These are phyloP conservation scores for Hyphodiscus hymeniophilus DNA, from an alignment of 495 filamentous ascomycete species.

Conservation along the genomic window DNA sequence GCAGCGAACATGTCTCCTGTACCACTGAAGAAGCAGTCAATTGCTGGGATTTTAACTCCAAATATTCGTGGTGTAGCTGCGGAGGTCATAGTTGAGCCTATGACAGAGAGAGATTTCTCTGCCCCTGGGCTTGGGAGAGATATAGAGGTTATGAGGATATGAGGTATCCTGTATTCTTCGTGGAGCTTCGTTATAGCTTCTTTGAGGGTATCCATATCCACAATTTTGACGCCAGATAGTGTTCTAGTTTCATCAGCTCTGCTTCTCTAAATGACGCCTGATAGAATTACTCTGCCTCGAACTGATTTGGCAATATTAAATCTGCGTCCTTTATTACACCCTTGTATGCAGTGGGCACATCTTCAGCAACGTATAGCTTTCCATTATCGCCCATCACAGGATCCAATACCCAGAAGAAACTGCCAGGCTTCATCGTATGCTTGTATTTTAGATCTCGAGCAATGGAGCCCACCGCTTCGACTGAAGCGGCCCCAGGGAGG, in stretches of 20 bases:
- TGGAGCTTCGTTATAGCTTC: conserved; percentile 73
- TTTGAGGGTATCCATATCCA: conserved; percentile 60
- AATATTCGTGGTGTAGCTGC: conserved; percentile 31
- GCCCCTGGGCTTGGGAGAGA: conserved; percentile 32
- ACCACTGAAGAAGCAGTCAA: conserved; percentile 89
- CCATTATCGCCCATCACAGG: conserved; percentile 98
- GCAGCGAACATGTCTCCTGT: conserved; percentile 99
- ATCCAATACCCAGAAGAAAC: conserved; percentile 96
- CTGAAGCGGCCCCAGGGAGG: conserved; percentile 72
- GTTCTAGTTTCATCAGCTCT: conserved; percentile 40
- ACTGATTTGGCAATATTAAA: conserved; percentile 91
- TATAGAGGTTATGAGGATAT: conserved; percentile 89
- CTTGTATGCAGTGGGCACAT: conserved; percentile 88
- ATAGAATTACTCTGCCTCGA: conserved; percentile 77
- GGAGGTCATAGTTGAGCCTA: conserved; percentile 56
- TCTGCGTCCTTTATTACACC: conserved; percentile 71
- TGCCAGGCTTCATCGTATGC: conserved; percentile 53
- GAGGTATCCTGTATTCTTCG: conserved; percentile 66
- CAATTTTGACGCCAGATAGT: conserved; percentile 75
- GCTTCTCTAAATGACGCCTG: background rate
- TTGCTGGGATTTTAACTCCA: conserved; percentile 72
- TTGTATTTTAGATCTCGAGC: conserved; percentile 68
- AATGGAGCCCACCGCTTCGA: conserved; percentile 78
- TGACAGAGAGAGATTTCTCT: conserved; percentile 53
- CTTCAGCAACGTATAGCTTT: conserved; percentile 77